These are phyloP conservation scores for Termitomyces sp. DNA, from an alignment of 768 basidiomycete genomes.

Conservation along the genomic window DNA sequence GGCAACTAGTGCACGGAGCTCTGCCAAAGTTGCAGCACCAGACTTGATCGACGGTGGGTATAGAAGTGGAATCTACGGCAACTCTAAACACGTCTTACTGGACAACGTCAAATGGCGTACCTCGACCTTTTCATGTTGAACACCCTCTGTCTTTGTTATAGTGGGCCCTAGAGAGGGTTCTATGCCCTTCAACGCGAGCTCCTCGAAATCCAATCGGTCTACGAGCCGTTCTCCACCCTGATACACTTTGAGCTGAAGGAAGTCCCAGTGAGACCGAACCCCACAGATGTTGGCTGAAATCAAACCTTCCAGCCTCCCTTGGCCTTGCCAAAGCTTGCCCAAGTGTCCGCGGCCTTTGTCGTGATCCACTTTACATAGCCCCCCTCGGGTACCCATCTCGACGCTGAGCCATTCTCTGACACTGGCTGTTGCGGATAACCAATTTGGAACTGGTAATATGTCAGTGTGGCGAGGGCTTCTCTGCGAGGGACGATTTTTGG, in stretches of 20 bases:
- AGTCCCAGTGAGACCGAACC: neutral
- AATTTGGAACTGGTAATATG: constrained; percentile 42
- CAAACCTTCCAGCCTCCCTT: constrained; percentile 70
- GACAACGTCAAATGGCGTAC: neutral
- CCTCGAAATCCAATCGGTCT: constrained; percentile 76
- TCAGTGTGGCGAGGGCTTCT: constrained; percentile 15
- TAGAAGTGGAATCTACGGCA: constrained; percentile 55
- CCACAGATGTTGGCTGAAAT: constrained; percentile 4
- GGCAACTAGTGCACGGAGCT: constrained; percentile 46
- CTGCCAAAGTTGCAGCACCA: constrained; percentile 28
- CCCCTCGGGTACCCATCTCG: constrained; percentile 30
- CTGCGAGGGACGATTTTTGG: constrained; percentile 14
- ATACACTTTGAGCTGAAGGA: constrained; percentile 49
- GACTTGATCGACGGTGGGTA: constrained; percentile 46
- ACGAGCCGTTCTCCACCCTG: constrained; percentile 60
- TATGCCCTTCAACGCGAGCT: constrained; percentile 66
- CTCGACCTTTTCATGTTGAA: constrained; percentile 12
- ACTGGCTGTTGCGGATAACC: constrained; percentile 14
- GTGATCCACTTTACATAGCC: constrained; percentile 44
- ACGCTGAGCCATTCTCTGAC: constrained; percentile 20
- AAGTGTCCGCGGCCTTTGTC: constrained; percentile 47
- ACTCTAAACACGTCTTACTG: neutral
- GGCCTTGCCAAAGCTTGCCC: constrained; percentile 67
- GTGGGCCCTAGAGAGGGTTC: constrained; percentile 66
- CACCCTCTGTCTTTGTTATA: constrained; percentile 21